Evolutionary conservation across 495 filamentous ascomycete species (phyloP).

Genomic region (Symbiotaphrina buchneri): DNA sequence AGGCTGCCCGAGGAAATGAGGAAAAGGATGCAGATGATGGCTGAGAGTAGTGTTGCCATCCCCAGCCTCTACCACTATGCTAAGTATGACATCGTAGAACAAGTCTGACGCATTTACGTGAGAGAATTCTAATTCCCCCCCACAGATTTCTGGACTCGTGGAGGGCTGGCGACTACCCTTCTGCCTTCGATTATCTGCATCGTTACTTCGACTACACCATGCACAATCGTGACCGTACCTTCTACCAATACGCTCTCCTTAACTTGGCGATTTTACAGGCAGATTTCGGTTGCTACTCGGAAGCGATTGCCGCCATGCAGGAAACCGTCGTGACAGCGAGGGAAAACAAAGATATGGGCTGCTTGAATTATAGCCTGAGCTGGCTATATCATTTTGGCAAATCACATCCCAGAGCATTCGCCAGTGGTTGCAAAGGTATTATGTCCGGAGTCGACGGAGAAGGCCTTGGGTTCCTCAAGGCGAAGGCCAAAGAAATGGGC

Average conservation of each 20-base stretch:
- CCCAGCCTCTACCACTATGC: conserved; percentile 63
- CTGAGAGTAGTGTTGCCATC: conserved; percentile 37
- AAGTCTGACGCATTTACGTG: conserved; percentile 2
- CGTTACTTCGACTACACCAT: conserved; percentile 96
- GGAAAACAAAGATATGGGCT: conserved; percentile 79
- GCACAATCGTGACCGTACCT: conserved; percentile 63
- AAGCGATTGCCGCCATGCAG: conserved; percentile 82
- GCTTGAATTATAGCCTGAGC: conserved; percentile 84
- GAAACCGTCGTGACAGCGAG: conserved; percentile 80
- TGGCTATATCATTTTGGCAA: conserved; percentile 95
- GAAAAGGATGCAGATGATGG: conserved; percentile 36
- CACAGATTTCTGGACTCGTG: conserved; percentile 68
- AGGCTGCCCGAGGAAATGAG: conserved; percentile 49
- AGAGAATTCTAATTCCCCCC: no score
- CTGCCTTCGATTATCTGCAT: conserved; percentile 77
- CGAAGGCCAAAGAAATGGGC: conserved; percentile 68
- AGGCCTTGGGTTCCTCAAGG: conserved; percentile 61
- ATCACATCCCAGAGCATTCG: conserved; percentile 56
- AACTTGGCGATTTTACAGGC: conserved; percentile 85
- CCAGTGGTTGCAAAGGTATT: conserved; percentile 41
- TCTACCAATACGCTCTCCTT: conserved; percentile 92
- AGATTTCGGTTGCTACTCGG: conserved; percentile 78
- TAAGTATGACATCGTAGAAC: conserved; percentile 21
- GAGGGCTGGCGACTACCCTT: conserved; percentile 75
- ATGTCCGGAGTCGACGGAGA: conserved; percentile 65